phyloP scores from a whole-genome alignment of 2,329 filamentous ascomycete species.

The Metarhizium guizhouense region DNA sequence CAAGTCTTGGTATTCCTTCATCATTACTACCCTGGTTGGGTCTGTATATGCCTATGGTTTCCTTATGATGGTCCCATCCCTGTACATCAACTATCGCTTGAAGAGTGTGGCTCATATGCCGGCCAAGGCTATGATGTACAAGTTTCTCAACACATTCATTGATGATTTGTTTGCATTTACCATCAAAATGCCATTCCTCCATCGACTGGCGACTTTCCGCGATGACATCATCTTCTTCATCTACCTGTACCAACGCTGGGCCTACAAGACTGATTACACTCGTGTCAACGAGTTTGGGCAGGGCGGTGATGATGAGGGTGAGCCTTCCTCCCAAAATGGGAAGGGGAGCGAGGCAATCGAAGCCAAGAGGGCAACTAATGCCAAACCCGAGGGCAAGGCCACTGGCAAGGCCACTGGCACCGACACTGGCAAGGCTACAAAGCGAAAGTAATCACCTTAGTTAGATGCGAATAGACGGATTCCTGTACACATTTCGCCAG shows the following conservation, averaged over 20 bases:
- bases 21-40: conserved; percentile 89
- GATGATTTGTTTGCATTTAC: conserved; percentile 98
- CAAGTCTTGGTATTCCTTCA: conserved; percentile 97
- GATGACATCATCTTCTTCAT: conserved; percentile 98
- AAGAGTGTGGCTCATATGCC: conserved; percentile 97
- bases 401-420: conserved; percentile 42
- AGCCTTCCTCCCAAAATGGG: conserved; percentile 26
- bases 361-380: conserved; percentile 29
- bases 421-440: conserved; percentile 35
- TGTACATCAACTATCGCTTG: conserved; percentile 98
- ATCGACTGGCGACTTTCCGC: conserved; percentile 82
- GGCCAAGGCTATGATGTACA: conserved; percentile 92
- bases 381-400: conserved; percentile 29
- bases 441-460: conserved; percentile 25
- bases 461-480: background rate
- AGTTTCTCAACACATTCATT: conserved; percentile 98
- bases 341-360: conserved; percentile 23
- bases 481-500: background rate
- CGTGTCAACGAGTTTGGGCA: conserved; percentile 97
- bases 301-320: conserved; percentile 77
- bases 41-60: conserved; percentile 98
- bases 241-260: conserved; percentile 89
- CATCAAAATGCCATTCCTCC: conserved; percentile 96
- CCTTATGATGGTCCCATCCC: conserved; percentile 94
- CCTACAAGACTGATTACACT: conserved; percentile 84